phyloP scores from a whole-genome alignment of 2,329 filamentous ascomycete species.

The Fusarium humuli region DNA sequence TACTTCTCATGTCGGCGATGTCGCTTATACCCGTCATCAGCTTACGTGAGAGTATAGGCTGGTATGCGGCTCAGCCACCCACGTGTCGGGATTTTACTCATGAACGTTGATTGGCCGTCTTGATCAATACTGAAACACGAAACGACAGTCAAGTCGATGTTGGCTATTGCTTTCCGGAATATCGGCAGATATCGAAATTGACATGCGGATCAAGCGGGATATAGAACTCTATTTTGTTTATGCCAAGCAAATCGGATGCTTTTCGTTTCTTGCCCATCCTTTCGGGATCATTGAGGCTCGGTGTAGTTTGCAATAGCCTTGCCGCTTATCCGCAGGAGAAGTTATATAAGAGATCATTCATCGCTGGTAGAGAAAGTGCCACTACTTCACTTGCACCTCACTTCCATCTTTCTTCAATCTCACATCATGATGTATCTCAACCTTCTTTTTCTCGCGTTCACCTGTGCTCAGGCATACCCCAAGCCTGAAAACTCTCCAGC shows the following conservation, averaged over 20 bases:
- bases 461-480: not conserved
- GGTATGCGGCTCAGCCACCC: not conserved
- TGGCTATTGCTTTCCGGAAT: not conserved
- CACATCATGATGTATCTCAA: not conserved
- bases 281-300: not conserved
- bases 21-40: not conserved
- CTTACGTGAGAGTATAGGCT: not conserved
- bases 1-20: not conserved
- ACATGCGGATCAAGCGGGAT: not conserved
- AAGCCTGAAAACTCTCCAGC: not conserved
- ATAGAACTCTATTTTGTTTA: not conserved
- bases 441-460: not conserved
- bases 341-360: not conserved
- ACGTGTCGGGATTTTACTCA: not conserved
- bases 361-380: too few relatives aligned
- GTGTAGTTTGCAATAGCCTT: too few relatives aligned
- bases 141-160: not conserved
- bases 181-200: not conserved
- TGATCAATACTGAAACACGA: not conserved
- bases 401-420: fast-evolving
- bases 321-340: too few relatives aligned
- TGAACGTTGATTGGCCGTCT: not conserved
- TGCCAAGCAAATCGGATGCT: not conserved
- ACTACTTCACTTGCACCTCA: too few relatives aligned
- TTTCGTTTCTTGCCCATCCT: not conserved